Conservation (phyloP, 1,284 basidiomycete species). For the Pterulicium gracile region DNA sequence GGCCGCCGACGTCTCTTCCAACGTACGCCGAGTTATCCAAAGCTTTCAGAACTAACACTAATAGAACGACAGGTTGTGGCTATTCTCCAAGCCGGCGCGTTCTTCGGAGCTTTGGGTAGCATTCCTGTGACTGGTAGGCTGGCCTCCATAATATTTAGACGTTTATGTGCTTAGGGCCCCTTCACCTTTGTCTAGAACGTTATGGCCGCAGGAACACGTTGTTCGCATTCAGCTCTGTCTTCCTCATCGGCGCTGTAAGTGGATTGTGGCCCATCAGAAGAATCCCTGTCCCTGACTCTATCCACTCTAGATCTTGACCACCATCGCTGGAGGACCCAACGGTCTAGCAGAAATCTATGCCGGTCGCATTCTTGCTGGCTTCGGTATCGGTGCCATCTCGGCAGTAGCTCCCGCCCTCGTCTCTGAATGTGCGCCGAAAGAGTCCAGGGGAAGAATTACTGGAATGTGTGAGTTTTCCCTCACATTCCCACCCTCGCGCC, state of each 20-base stretch:
- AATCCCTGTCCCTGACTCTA: no score
- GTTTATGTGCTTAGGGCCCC: not conserved
- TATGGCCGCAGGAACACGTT: conserved; percentile 44
- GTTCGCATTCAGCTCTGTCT: conserved; percentile 47
- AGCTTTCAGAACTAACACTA: conserved; percentile 27
- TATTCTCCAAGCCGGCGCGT: conserved; percentile 70
- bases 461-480: no score
- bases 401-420: conserved; percentile 67
- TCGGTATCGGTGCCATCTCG: conserved; percentile 61
- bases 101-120: conserved; percentile 66
- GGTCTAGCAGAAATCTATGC: conserved; percentile 60
- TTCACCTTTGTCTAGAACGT: not conserved
- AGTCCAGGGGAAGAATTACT: conserved; percentile 61
- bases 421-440: conserved; percentile 70
- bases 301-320: conserved; percentile 31
- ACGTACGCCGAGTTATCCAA: not conserved
- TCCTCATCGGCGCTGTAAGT: conserved; percentile 56
- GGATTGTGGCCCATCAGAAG: no score
- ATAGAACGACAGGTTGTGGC: conserved; percentile 60
- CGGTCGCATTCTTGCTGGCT: conserved; percentile 60
- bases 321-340: conserved; percentile 40
- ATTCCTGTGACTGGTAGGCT: conserved; percentile 48
- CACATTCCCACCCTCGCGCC: no score
- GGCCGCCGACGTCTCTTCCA: not conserved
- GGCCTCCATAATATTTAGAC: not conserved